Evolutionary conservation across 352 stramenopile species (phyloP), one percentile per base, ranked within the genome.

Genomic region (Pythium dissotocum): DNA sequence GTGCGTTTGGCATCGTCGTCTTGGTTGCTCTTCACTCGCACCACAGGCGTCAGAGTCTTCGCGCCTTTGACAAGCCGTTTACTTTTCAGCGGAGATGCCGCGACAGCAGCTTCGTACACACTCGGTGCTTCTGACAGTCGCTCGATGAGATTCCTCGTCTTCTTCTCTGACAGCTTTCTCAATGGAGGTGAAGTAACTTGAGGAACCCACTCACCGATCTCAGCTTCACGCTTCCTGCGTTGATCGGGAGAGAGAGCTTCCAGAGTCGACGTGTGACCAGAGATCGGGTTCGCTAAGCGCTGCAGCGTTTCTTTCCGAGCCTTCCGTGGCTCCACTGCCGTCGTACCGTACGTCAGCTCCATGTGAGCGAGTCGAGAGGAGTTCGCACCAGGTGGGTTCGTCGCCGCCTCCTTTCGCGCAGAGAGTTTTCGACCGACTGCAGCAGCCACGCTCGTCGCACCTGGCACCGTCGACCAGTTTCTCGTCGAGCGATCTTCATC

Each of bases 271-370:
- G 82, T 78, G 64, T 87, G 73, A 1, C 85, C 82, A n/a, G 76
- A 70, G 49, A 93, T 89, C 24, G 85, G 85, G 63, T 93, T 90
- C 13, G 85, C 75, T 1, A 93, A 75, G 1, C 85, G 78, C 24
- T 84, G 59, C 7, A 92, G 73, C 9, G 85, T 93, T 53, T 83
- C 74, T 44, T 85, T 86, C 9, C 79, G 75, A 7, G 80, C 71
- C 49, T 87, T 89, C 48, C 77, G 67, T 16, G 75, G 73, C n/a
- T 73, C 72, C 7, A 60, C 61, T 24, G 69, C 72, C 7, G 71
- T 77, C 1, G 82, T 92, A 16, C 85, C 85, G 58, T 94, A 94
- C 13, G 72, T 82, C 32, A 72, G 76, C 60, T 86, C 82, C 73
- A 94, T 86, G 59, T 89, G 67, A 0, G 78, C 78, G 1, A 91